Evolutionary conservation across 441 rosid species (phyloP), one percentile per base, ranked within the genome.

Genomic region (Gossypium gossypioides): DNA sequence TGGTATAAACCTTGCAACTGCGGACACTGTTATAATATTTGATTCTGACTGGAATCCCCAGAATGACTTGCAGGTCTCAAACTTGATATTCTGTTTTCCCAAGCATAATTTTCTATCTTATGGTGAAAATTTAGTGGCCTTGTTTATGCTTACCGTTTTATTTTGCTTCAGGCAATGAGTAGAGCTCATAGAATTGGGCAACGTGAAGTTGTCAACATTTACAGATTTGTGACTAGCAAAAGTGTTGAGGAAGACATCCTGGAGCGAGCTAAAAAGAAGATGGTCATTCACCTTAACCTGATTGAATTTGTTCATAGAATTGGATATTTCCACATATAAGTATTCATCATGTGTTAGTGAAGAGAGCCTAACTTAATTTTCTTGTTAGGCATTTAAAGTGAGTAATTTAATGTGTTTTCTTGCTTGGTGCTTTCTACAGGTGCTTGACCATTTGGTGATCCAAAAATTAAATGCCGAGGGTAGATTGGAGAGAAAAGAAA

Each of bases 151-250:
- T 51, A 60, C 64, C 77, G 21, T 70, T 42, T 25, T 52, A 50
- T 73, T 74, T 66, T 82, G 68, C 80, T 68, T 76, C 81, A 96
- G 99, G 99, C 99, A 67, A 93, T 96, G 98, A 96, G 99, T 72
- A 93, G 98, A 88, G 99, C 99, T 72, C 98, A 96, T 76, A 87
- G 99, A 84, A 96, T 96, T 80, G 99, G 99, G 78, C 99, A 96
- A 75, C 99, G 91, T 83, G 98, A 93, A 44, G 97, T 93, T 56
- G 99, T 96, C 56, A 96, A 96, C 82, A 93, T 96, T 66, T 96
- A 96, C 82, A 88, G 99, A 83, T 96, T 96, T 88, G 98, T 93
- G 75, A 96, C 97, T 29, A 93, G 98, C 89, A 96, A 91, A 84
- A 96, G 99, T 82, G 98, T 96, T 0, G 99, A 96, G 87, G 99